Percentiles rank a stretch among this genome's conserved stretches.
Evolutionary conservation across 139 green algal species (phyloP).

Genomic region (Picochlorum sp.): DNA sequence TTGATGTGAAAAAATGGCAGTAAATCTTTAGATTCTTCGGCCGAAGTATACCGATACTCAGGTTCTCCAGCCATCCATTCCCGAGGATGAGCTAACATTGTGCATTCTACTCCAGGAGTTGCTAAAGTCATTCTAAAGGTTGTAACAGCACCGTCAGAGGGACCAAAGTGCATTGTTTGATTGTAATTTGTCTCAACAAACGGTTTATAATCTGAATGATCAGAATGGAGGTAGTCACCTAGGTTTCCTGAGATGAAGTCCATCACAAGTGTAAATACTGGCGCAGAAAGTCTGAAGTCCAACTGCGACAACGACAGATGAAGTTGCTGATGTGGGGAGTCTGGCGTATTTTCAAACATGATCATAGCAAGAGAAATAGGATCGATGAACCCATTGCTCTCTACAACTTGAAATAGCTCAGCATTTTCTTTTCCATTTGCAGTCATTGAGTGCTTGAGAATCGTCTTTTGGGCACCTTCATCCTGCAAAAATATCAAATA

Average conservation of each 20-base stretch:
- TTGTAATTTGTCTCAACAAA: slow-evolving; percentile 19
- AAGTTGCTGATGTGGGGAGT: slow-evolving; percentile 17
- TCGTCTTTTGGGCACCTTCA: too few species aligned
- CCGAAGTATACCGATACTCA: background rate
- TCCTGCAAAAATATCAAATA: background rate
- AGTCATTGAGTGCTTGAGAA: too few species aligned
- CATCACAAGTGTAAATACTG: slow-evolving; percentile 29
- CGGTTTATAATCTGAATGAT: background rate
- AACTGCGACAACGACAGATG: slow-evolving; percentile 27
- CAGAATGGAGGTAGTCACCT: slow-evolving; percentile 1
- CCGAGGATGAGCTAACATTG: slow-evolving; percentile 28
- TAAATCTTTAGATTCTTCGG: background rate
- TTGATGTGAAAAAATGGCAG: slow-evolving; percentile 9
- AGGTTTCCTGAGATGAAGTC: slow-evolving; percentile 35
- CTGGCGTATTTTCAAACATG: background rate
- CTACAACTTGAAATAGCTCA: too few species aligned
- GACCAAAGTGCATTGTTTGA: slow-evolving; percentile 30
- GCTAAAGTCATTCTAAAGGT: slow-evolving; percentile 30
- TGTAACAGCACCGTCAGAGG: slow-evolving; percentile 7
- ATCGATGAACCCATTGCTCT: background rate
- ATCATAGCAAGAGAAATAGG: background rate
- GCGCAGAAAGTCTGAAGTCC: slow-evolving; percentile 12
- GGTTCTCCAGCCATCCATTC: slow-evolving; percentile 14
- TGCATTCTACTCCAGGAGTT: slow-evolving; percentile 10
- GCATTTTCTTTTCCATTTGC: too few species aligned